Evolutionary conservation across 192 early-diverging fungal species (phyloP).

Genomic region (Linnemannia exigua): DNA sequence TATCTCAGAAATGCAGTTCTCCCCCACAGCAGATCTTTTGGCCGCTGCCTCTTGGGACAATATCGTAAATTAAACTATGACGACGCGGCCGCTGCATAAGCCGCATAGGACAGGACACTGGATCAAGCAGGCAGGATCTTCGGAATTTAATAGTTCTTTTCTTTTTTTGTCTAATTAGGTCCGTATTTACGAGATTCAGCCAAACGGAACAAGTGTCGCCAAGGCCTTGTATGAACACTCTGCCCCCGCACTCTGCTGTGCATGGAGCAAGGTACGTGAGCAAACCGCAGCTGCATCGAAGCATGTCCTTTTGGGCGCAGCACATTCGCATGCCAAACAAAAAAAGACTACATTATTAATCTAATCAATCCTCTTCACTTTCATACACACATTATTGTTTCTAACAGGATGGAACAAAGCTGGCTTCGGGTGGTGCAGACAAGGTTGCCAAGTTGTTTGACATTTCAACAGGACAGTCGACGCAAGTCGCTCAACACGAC

Average conservation of each 20-base stretch:
- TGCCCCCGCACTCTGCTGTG: slow-evolving; percentile 83
- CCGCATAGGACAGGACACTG: neutral
- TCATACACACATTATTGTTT: neutral
- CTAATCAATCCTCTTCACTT: neutral
- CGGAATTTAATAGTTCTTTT: neutral
- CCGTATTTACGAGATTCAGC: slow-evolving; percentile 91
- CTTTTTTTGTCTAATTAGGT: slow-evolving; percentile 70
- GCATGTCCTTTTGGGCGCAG: slow-evolving; percentile 16
- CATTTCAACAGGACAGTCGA: slow-evolving; percentile 82
- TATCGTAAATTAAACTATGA: slow-evolving; percentile 56
- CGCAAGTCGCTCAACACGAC: slow-evolving; percentile 91
- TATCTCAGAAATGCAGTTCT: slow-evolving; percentile 86
- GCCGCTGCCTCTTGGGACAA: slow-evolving; percentile 95
- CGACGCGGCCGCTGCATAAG: neutral
- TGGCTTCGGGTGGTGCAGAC: slow-evolving; percentile 92
- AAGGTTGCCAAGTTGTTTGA: slow-evolving; percentile 91
- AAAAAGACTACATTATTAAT: neutral
- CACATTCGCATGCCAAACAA: neutral
- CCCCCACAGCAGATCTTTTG: slow-evolving; percentile 84
- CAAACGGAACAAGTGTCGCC: slow-evolving; percentile 78
- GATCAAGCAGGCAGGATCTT: neutral
- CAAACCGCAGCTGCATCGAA: neutral
- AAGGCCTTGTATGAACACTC: slow-evolving; percentile 88
- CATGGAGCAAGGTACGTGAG: slow-evolving; percentile 84
- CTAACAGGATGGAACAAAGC: slow-evolving; percentile 89